Percentiles rank a stretch among this genome's conserved stretches.
Evolutionary conservation across 495 filamentous ascomycete genomes (phyloP).

Genomic region (Corynascus novoguineensis): DNA sequence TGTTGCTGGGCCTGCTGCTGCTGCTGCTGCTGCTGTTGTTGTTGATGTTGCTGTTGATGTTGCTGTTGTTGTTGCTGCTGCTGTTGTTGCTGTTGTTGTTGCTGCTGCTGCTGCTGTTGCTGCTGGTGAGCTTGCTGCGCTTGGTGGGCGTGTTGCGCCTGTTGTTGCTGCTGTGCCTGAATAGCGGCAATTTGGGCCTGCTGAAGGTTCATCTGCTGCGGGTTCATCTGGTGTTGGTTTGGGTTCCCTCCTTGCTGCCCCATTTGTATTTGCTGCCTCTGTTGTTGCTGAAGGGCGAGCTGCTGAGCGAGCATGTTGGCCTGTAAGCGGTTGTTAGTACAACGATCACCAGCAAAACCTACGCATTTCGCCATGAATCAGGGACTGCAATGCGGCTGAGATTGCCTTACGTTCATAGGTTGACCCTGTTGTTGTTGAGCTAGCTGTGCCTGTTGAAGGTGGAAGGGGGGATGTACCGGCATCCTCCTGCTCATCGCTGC

Average conservation of each 20-base stretch:
- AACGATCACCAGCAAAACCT: slow-evolving; percentile 7
- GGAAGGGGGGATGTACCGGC: slow-evolving; percentile 39
- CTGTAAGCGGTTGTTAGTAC: slow-evolving; percentile 20
- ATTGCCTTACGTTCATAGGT: slow-evolving; percentile 37
- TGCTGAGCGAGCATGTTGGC: slow-evolving; percentile 25
- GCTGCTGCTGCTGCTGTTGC: slow-evolving; percentile 33
- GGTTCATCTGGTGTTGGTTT: slow-evolving; percentile 40
- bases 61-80: slow-evolving; percentile 19
- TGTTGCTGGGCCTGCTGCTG: slow-evolving; percentile 38
- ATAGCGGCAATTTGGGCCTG: slow-evolving; percentile 31
- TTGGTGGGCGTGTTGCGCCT: slow-evolving; percentile 44
- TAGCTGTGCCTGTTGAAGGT: slow-evolving; percentile 44
- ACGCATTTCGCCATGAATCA: slow-evolving; percentile 17
- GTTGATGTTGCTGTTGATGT: not conserved
- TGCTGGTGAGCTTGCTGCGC: slow-evolving; percentile 38
- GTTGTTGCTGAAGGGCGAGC: slow-evolving; percentile 28
- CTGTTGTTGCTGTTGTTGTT: slow-evolving; percentile 41
- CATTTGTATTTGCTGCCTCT: slow-evolving; percentile 45
- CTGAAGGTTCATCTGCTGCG: slow-evolving; percentile 34
- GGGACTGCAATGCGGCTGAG: slow-evolving; percentile 5
- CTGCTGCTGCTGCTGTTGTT: slow-evolving; percentile 41
- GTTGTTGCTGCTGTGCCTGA: slow-evolving; percentile 40
- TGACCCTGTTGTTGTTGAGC: slow-evolving; percentile 41
- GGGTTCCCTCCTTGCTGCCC: slow-evolving; percentile 39
- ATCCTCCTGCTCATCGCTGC: slow-evolving; percentile 27